Evolutionary conservation across 495 filamentous ascomycete species (phyloP), one percentile per base, ranked within the genome.

Genomic region (Achaetomiella virescens): DNA sequence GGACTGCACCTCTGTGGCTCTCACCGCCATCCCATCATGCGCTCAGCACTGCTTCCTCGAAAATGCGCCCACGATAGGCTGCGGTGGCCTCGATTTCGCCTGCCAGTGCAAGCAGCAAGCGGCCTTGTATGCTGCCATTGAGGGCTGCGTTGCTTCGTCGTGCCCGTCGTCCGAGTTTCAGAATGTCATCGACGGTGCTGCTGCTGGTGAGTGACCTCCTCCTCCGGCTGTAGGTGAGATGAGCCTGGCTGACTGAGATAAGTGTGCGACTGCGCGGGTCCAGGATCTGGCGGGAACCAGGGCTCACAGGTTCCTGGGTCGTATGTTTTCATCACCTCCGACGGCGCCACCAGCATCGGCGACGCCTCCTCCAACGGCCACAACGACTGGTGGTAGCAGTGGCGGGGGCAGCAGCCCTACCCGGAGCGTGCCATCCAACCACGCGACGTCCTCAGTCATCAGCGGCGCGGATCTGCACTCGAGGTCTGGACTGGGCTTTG

Each of bases 21-120:
- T 63, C 42, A 35, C 40, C 12, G 52, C 50, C 27, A 68, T 71
- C 47, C 69, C 67, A 15, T 18, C 18, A 0, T 71, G 69, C 52
- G 69, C 69, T 1, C 65, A 68, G 43, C 21, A 56, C 14, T 71
- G 69, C 60, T 68, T 68, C 53, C 12, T 66, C 43, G 43, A 66
- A 27, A 52, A 53, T 24, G 65, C 63, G 8, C 58, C 61, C 0
- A 46, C 48, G 1, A 41, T 68, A 41, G 65, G 67, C 20, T 70
- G 69, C 47, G 63, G 31, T 22, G 63, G 61, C 22, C 25, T 61
- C 40, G 67, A 71, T 51, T 66, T 68, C 54, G 52, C 47, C 21
- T 70, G 69, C 54, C 69, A 68, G 48, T 71, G 69, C 50, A 14
- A 47, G 29, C 59, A 66, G 22, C 54, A 69, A 40, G 62, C 61